Conservation (phyloP, 352 stramenopile species). For the Globisporangium perplexum region DNA sequence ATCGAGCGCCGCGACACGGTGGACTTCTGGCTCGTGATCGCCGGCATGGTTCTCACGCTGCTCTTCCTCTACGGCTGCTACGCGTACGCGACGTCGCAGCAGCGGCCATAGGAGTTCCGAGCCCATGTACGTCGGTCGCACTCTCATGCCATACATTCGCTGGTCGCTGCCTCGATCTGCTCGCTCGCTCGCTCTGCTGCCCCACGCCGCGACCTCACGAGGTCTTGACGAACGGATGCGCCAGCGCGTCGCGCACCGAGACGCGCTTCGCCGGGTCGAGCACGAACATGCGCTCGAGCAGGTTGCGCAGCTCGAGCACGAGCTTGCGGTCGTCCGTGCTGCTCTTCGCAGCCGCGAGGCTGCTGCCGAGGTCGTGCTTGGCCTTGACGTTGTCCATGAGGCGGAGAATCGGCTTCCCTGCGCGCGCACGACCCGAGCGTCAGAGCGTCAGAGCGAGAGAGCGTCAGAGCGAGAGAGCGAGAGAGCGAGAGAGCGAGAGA, state of each 20-base stretch:
- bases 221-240: constrained; percentile 72
- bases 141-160: not conserved
- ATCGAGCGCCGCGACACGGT: constrained; percentile 80
- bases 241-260: constrained; percentile 64
- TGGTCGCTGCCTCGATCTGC: not conserved
- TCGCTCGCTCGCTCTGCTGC: not conserved
- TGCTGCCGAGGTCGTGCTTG: constrained; percentile 50
- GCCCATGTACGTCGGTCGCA: not conserved
- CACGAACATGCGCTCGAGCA: constrained; percentile 82
- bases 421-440: not conserved
- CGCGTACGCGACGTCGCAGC: constrained; percentile 28
- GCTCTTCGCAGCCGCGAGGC: constrained; percentile 54
- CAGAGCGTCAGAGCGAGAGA: not conserved
- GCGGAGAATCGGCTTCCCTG: constrained; percentile 70
- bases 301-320: constrained; percentile 53
- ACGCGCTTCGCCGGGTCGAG: constrained; percentile 81
- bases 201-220: too few relatives aligned
- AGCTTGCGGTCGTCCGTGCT: constrained; percentile 59
- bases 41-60: constrained; percentile 79
- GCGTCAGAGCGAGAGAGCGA: too few relatives aligned
- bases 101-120: not conserved
- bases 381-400: constrained; percentile 61
- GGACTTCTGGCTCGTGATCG: constrained; percentile 83
- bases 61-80: constrained; percentile 77
- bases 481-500: too few relatives aligned